phyloP scores from a whole-genome alignment of 2,329 filamentous ascomycete genomes.

The Aureobasidium leucospermi region DNA sequence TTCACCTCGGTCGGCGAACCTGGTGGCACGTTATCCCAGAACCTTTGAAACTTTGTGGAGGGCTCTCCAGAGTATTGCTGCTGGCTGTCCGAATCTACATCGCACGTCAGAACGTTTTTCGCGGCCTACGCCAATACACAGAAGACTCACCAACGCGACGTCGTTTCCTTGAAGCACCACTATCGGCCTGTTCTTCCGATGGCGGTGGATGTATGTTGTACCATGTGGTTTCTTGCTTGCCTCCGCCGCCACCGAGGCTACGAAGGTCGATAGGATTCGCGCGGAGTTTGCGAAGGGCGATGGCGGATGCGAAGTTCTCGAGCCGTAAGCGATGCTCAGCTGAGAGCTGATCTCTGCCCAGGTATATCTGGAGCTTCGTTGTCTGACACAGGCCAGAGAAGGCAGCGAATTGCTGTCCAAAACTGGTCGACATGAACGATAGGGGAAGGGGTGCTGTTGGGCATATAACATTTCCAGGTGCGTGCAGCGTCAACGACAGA shows the following conservation, averaged over 20 bases:
- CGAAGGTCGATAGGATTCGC: slow-evolving; percentile 8
- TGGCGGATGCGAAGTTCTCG: neutral
- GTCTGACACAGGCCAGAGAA: slow-evolving; percentile 8
- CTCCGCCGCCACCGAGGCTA: slow-evolving; percentile 1
- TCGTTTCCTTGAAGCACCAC: neutral
- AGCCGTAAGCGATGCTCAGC: neutral
- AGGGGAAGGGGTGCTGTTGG: slow-evolving; percentile 4
- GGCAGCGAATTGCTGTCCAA: slow-evolving; percentile 1
- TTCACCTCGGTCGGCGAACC: slow-evolving; percentile 8
- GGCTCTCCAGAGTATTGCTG: neutral
- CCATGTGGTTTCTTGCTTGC: slow-evolving; percentile 6
- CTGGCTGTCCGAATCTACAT: neutral
- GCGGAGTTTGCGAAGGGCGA: neutral
- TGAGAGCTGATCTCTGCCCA: neutral
- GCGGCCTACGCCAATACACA: neutral
- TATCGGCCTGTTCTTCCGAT: neutral
- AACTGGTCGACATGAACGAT: neutral
- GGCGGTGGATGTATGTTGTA: neutral
- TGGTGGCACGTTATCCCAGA: neutral
- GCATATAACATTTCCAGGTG: slow-evolving; percentile 2
- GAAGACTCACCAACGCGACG: neutral
- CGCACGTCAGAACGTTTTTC: neutral
- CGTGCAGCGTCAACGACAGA: neutral
- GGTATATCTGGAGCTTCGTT: neutral
- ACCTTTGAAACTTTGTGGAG: neutral